A percentile compares a stretch with the other conserved stretches of the same genome.
Evolutionary conservation across 2,329 filamentous ascomycete species (phyloP).

Genomic region (Apiospora arundinis): DNA sequence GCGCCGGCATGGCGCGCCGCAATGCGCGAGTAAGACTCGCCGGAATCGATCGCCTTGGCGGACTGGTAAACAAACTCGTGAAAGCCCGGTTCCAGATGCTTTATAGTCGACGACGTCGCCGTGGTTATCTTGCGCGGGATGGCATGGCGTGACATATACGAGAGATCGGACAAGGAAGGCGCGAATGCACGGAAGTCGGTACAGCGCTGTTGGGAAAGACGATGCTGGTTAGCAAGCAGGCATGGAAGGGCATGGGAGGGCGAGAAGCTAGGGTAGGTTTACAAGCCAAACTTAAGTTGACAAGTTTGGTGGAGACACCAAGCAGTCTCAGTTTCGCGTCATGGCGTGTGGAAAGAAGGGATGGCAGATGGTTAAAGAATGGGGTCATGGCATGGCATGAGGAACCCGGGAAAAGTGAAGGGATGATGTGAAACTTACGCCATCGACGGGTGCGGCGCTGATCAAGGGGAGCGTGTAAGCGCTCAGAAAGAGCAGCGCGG

Average conservation of each 20-base stretch:
- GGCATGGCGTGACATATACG: conserved; percentile 22
- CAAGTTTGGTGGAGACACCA: conserved; percentile 6
- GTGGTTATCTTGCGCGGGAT: conserved; percentile 15
- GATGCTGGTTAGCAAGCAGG: background rate
- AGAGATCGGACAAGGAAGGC: conserved; percentile 19
- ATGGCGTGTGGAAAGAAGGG: background rate
- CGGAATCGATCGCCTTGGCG: conserved; percentile 19
- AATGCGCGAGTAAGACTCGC: conserved; percentile 17
- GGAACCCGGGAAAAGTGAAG: background rate
- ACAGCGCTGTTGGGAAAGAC: background rate
- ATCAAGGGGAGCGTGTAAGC: conserved; percentile 11
- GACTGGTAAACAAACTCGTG: conserved; percentile 20
- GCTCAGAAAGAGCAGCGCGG: conserved; percentile 15
- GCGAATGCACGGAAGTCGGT: conserved; percentile 18
- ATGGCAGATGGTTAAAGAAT: background rate
- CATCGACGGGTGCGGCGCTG: conserved; percentile 15
- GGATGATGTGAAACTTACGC: conserved; percentile 21
- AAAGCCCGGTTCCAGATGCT: conserved; percentile 19
- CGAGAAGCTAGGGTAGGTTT: background rate
- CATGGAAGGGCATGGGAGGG: background rate
- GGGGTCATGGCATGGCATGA: background rate
- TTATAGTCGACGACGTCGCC: conserved; percentile 11
- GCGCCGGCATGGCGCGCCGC: conserved; percentile 16
- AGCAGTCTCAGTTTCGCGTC: conserved; percentile 10
- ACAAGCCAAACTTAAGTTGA: background rate